Evolutionary conservation across 768 basidiomycete species (phyloP), one percentile per base, ranked within the genome.

Genomic region (Saitozyma sp.): DNA sequence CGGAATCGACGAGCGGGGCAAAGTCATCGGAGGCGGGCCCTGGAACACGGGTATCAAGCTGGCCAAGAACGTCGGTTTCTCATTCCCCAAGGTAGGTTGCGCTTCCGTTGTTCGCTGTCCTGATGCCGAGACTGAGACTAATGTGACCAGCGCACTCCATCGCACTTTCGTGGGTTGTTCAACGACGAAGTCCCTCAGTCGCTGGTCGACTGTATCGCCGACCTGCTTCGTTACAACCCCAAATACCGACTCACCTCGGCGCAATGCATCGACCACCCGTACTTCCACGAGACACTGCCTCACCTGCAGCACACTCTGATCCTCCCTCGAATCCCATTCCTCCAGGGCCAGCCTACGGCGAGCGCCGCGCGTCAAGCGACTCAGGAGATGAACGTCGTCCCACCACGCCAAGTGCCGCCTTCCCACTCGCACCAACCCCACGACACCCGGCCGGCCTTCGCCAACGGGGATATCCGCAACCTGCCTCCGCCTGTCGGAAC

Each of bases 161-260:
- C 76, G 14, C 66, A 69, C 9, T 81, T 83, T 56, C 83, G 86
- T 55, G 82, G 86, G 2, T 84, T 90, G 13, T 98, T 97, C 73
- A 89, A 90, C 61, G 85, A 84, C 59, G 85, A 81, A 10, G 86
- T 93, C 19, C 92, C 94, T 5, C 80, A 84, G 56, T 90, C 86
- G 41, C 83, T 99, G 55, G 83, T 99, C 73, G 88, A 96, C 73
- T 94, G 92, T 80, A 96, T 99, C 75, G 84, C 87, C 53, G 91
- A 95, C 75, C 83, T 97, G 14, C 85, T 99, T 64, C 89, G 87
- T 72, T 98, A 96, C 80, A 91, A 98, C 71, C 94, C 96, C 29
- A 87, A 87, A 46, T 83, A 84, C 54, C 89, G 96, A 38, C 83
- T 97, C 54, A 96, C 93, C 1, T 89, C 91, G 61, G 84, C 84